A percentile compares a stretch with the other conserved stretches of the same genome.
Evolutionary conservation across 257 asterid genomes (phyloP).

Genomic region (Capsicum rhomboideum): DNA sequence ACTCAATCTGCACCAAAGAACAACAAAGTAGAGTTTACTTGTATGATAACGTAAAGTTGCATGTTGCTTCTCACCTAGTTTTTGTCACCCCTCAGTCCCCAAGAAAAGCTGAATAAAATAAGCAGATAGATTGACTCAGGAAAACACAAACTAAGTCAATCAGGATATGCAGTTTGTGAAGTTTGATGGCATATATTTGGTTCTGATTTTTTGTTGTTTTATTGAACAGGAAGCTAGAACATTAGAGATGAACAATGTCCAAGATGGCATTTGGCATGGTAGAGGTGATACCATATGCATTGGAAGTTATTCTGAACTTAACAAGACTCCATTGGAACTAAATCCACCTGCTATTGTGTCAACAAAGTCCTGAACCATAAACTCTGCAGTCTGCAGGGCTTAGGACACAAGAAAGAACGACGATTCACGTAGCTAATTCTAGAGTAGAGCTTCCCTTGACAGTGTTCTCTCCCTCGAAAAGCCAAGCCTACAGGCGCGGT

Average conservation of each 20-base stretch:
- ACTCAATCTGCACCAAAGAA: not conserved
- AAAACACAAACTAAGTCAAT: not conserved
- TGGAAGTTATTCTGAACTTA: conserved; percentile 48
- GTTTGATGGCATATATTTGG: not conserved
- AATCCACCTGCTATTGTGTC: conserved; percentile 33
- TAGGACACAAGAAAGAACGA: not conserved
- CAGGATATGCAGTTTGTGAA: not conserved
- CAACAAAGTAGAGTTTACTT: not conserved
- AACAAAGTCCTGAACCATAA: conserved; percentile 34
- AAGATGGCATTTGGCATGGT: conserved; percentile 93
- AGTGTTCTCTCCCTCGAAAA: not conserved
- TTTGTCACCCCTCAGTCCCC: not conserved
- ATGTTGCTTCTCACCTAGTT: too few relatives aligned
- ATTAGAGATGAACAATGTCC: conserved; percentile 92
- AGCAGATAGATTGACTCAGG: not conserved
- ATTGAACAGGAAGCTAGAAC: conserved; percentile 84
- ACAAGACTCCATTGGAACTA: conserved; percentile 24
- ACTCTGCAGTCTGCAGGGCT: not conserved
- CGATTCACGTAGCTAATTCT: not conserved
- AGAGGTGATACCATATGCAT: conserved; percentile 88
- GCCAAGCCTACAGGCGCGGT: not conserved
- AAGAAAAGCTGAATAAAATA: not conserved
- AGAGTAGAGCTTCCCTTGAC: not conserved
- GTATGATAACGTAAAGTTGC: not conserved
- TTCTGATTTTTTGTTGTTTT: not conserved